Evolutionary conservation across 495 filamentous ascomycete genomes (phyloP), one percentile per base, ranked within the genome.

Genomic region (Talaromyces adpressus): DNA sequence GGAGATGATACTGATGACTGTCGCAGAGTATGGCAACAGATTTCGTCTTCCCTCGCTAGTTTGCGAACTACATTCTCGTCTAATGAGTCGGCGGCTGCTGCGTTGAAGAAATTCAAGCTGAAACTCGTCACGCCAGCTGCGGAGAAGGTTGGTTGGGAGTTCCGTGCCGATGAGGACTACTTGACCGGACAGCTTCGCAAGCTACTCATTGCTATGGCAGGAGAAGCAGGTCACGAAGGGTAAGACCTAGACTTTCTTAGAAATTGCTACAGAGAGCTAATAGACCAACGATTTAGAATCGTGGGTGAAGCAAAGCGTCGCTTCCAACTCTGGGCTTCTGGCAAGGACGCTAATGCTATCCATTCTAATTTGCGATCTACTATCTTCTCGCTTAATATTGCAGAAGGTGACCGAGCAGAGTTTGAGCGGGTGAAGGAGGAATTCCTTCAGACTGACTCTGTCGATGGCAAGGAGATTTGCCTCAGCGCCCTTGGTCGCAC

Each of bases 401-500:
- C 82, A 30, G 80, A 89, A 62, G 85, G 86, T 27, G 86, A 90
- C 57, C 77, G 81, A 6, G 69, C 82, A 8, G 87, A 85, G 61
- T 91, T 90, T 68, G 84, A 89, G 30, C 82, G 85, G 6, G 83
- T 98, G 32, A 90, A 92, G 77, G 79, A 91, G 8, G 91, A 96
- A 73, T 98, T 90, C 78, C 80, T 84, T 45, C 84, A 77, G 27
- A 95, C 91, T 1, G 87, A 88, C 36, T 87, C 92, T 6, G 85
- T 96, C 32, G 94, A 97, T 69, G 92, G 91, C 63, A 92, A 91
- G 74, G 93, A 98, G 69, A 89, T 93, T 60, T 87, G 85, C 67
- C 82, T 98, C 9, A 75, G 83, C 51, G 83, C 89, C 4, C 82
- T 98, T 61, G 92, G 92, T 51, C 87, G 89, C 56, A 86, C 88